Evolutionary conservation across 805 yeast species (phyloP), one percentile per base, ranked within the genome.

Genomic region (Kodamaea neixiangensis): DNA sequence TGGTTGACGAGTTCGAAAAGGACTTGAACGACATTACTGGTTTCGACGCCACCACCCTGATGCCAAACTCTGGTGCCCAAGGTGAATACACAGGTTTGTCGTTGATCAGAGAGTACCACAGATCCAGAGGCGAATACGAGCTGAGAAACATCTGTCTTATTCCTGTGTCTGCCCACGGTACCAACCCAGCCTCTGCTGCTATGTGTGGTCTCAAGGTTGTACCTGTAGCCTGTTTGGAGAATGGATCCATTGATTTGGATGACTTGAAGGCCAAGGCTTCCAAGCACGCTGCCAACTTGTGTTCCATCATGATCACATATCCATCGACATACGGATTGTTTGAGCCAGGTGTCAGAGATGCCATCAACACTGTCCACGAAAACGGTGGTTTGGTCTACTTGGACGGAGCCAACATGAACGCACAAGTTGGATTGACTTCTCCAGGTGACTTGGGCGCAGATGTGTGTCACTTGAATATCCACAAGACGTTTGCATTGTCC

Each of bases 341-440:
- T 63, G 99, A 93, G 71, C 97, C 97, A 9, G 89, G 91, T 50
- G 88, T 94, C 52, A 85, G 81, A 65, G 77, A 78, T 47, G 97
- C 97, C 20, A 87, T 92, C 60, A 87, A 88, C n/a, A 76, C 85
- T 52, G 89, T 93, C 34, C 99, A 94, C 68, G 60, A 71, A 15
- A 69, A 85, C 61, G 98, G 99, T 50, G 99, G 97, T 20, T 96
- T 92, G 70, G 98, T 94, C 17, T 94, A 94, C 72, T 76, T 93
- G 73, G 99, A 94, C 71, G 99, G 99, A 67, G 99, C 99, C 50
- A 94, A 94, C 73, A 94, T 94, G 99, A 94, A 94, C 68, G 99
- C 99, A 0, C 99, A 94, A 73, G 96, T 94, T 45, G 99, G 99
- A 11, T 78, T 94, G 53, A 93, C 98, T 0, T 88, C 96, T 5